phyloP scores from a whole-genome alignment of 768 basidiomycete species.

The Boletus insuetus region DNA sequence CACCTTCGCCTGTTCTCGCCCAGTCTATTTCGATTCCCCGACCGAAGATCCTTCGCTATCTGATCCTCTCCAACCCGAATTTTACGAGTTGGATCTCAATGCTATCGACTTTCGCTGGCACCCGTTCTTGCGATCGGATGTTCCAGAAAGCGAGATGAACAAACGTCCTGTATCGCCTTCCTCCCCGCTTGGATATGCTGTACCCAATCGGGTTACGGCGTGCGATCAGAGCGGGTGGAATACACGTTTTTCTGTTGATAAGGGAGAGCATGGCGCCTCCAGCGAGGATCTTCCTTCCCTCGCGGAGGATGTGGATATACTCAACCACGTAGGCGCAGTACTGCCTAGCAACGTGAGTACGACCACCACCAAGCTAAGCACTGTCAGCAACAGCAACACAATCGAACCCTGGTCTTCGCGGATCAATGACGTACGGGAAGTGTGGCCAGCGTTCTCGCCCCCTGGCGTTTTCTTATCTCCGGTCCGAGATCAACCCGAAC shows the following conservation, averaged over 20 bases:
- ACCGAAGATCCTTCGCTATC: slow-evolving; percentile 46
- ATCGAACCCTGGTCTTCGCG: slow-evolving; percentile 3
- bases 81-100: slow-evolving; percentile 39
- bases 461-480: slow-evolving; percentile 31
- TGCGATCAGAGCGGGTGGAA: slow-evolving; percentile 19
- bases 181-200: background rate
- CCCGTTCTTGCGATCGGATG: slow-evolving; percentile 40
- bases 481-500: slow-evolving; percentile 13
- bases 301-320: slow-evolving; percentile 6
- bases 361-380: background rate
- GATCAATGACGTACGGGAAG: slow-evolving; percentile 16
- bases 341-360: slow-evolving; percentile 10
- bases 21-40: slow-evolving; percentile 52
- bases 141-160: slow-evolving; percentile 4
- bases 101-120: slow-evolving; percentile 56
- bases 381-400: background rate
- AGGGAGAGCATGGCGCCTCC: slow-evolving; percentile 3
- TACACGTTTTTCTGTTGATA: slow-evolving; percentile 12
- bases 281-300: slow-evolving; percentile 10
- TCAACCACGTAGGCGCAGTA: background rate
- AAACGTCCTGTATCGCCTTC: background rate
- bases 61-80: slow-evolving; percentile 35
- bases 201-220: slow-evolving; percentile 1
- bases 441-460: slow-evolving; percentile 16
- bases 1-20: slow-evolving; percentile 27